Evolutionary conservation across 2,329 filamentous ascomycete species (phyloP), one percentile per base, ranked within the genome.

Genomic region (Fusarium setosum): DNA sequence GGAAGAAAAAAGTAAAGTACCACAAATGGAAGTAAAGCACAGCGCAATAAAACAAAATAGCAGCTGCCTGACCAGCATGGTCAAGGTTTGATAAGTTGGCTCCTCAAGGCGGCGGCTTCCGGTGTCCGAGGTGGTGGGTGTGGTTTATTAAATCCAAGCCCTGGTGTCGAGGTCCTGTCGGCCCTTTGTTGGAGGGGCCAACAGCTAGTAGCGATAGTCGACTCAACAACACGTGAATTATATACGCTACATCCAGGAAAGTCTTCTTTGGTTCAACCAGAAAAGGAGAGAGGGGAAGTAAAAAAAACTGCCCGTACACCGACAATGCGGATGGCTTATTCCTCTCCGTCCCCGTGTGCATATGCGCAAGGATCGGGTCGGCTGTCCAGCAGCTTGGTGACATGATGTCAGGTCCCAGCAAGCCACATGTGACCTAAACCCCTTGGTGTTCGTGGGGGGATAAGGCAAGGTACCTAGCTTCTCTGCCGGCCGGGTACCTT

Each of bases 401-500:
- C 69, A 72, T 72, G 70, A 72, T 72, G 63, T 72, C 68, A 71
- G 68, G 64, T 61, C 64, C 53, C 49, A 56, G 57, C 58, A 58
- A 68, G 63, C 64, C 61, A 59, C 61, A 50, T 63, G 61, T 72
- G 69, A 63, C 67, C 65, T 56, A 56, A 34, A 50, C 45, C 47
- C 61, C 58, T 59, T 65, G 45, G 55, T 40, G 62, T 62, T 65
- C 61, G 64, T 65, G 61, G 61, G 63, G 63, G 61, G 48, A 15
- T 26, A 52, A 40, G 56, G 41, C 45, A 48, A 47, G 55, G 59
- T 65, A 65, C 63, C 42, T 63, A 57, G n/a, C 44, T 41, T 37
- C 37, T 65, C 49, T 65, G 15, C 61, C 41, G 41, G 40, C 15
- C 48, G 61, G 29, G 62, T 67, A 62, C 54, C 44, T 61, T 40